Conservation (phyloP, 108 stramenopile species). For the Aurantiochytrium sp. region DNA sequence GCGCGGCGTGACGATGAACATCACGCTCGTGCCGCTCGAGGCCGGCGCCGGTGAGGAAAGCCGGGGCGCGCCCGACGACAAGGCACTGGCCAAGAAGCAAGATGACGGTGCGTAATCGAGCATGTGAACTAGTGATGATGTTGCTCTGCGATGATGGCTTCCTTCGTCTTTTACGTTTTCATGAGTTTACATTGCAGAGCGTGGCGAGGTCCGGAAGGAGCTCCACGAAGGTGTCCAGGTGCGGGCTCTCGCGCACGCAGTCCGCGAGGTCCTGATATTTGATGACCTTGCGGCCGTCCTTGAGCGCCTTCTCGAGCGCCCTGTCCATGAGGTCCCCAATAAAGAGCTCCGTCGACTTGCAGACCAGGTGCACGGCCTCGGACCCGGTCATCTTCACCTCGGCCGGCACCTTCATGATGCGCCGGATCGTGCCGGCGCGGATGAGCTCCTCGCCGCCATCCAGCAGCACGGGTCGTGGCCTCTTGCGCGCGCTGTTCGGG, state of each 20-base stretch:
- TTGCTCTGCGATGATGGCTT: no score
- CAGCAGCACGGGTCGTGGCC: background rate
- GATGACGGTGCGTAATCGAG: no score
- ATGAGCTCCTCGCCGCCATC: background rate
- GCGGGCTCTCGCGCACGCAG: background rate
- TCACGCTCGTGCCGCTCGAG: background rate
- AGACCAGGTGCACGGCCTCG: conserved; percentile 20
- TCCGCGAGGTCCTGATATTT: background rate
- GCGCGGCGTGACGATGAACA: background rate
- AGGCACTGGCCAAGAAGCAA: background rate
- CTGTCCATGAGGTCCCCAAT: background rate
- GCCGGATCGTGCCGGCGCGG: conserved; percentile 8
- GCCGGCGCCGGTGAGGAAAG: background rate
- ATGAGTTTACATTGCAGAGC: background rate
- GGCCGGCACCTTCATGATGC: conserved; percentile 10
- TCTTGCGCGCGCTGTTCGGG: background rate
- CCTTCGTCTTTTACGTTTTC: no score
- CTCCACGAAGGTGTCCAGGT: background rate
- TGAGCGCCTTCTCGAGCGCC: background rate
- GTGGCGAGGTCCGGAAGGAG: background rate
- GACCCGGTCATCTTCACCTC: conserved; percentile 21
- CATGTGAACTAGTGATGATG: no score
- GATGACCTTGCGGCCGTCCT: conserved; percentile 14
- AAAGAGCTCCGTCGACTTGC: background rate
- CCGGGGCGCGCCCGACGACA: background rate